Conservation (phyloP, 139 green algal species). For the Ettlia oleoabundans region DNA sequence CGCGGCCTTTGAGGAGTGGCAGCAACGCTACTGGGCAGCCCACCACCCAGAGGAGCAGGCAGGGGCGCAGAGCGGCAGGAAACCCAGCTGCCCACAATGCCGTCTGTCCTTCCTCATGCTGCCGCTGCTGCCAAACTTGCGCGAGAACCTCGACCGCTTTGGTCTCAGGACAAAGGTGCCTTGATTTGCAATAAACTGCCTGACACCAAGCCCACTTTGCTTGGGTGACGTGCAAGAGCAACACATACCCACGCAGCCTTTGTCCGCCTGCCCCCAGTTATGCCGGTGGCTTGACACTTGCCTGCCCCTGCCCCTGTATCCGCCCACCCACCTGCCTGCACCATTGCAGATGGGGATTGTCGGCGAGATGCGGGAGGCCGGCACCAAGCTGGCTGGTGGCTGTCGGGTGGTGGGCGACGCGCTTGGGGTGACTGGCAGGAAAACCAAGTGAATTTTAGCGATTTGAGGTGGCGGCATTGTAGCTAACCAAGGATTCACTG, state of each 20-base stretch:
- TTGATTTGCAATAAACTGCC: not conserved
- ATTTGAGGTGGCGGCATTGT: not conserved
- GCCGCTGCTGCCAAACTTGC: slow-evolving; percentile 9
- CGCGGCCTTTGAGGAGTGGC: not conserved
- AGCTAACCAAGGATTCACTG: not conserved
- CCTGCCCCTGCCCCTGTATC: not conserved
- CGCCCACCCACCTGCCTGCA: not conserved
- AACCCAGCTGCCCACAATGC: not conserved
- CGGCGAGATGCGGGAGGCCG: slow-evolving; percentile 24
- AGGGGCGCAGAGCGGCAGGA: not conserved
- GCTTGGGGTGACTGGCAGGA: not conserved
- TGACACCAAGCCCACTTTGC: too few species aligned
- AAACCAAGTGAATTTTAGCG: slow-evolving; percentile 6
- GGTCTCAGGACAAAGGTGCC: not conserved
- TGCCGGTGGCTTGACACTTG: not conserved
- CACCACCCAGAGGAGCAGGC: not conserved
- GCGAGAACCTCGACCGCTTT: not conserved
- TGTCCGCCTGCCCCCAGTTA: not conserved
- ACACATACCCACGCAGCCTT: not conserved
- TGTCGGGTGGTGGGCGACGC: not conserved
- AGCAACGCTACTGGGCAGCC: not conserved
- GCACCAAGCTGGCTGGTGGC: slow-evolving; percentile 5
- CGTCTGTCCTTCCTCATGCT: slow-evolving; percentile 13
- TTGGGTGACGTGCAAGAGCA: not conserved
- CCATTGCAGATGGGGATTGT: slow-evolving; percentile 25